Evolutionary conservation across 805 yeast species (phyloP).

Genomic region (Monosporozyma yasuniensis): DNA sequence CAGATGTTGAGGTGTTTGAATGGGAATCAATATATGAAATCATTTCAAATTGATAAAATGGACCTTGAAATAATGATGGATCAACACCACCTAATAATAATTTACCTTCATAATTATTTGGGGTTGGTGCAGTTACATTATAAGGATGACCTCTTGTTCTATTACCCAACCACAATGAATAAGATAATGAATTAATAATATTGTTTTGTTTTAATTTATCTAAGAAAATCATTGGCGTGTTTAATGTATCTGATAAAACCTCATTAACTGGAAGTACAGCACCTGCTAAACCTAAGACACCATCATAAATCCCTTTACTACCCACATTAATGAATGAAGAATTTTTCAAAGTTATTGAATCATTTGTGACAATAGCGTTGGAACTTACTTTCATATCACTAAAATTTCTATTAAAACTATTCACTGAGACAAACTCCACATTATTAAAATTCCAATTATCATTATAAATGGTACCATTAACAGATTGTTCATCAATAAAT

Average conservation of each 20-base stretch:
- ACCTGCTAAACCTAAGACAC: conserved; percentile 42
- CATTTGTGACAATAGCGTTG: background rate
- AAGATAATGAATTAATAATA: conserved; percentile 33
- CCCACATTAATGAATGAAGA: conserved; percentile 34
- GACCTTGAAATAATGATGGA: conserved; percentile 36
- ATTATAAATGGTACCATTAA: conserved; percentile 19
- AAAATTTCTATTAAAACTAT: background rate
- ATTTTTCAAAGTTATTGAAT: conserved; percentile 4
- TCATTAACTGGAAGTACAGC: conserved; percentile 10
- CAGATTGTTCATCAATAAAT: conserved; percentile 19
- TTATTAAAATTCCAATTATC: conserved; percentile 18
- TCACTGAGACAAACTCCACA: background rate
- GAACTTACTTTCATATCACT: background rate
- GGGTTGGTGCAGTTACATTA: background rate
- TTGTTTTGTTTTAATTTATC: conserved; percentile 26
- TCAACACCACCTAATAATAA: conserved; percentile 55
- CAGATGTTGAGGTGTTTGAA: conserved; percentile 18
- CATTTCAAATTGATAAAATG: conserved; percentile 41
- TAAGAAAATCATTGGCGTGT: conserved; percentile 21
- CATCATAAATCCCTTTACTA: conserved; percentile 30
- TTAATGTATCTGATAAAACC: conserved; percentile 16
- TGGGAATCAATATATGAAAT: conserved; percentile 33
- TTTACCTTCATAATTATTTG: conserved; percentile 18
- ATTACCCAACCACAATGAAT: conserved; percentile 35
- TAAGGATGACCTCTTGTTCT: conserved; percentile 11